Evolutionary conservation across 129 eudicot species (phyloP).

Genomic region (Kitagawia praeruptora): DNA sequence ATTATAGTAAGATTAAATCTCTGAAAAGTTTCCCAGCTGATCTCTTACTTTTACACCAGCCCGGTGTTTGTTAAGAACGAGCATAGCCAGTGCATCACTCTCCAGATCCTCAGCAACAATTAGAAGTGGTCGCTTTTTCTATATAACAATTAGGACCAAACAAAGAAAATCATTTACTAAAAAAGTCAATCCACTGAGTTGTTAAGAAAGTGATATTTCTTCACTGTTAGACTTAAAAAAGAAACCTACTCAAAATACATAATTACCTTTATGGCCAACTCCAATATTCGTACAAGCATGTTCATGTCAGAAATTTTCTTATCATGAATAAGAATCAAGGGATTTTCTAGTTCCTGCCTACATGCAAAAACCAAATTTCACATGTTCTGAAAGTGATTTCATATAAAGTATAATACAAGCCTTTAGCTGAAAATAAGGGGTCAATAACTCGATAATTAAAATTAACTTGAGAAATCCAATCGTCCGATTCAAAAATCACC

Average conservation of each 20-base stretch:
- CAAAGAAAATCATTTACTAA: slow-evolving; percentile 2
- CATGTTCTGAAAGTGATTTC: slow-evolving; percentile 13
- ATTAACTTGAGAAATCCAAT: background rate
- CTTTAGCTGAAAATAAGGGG: background rate
- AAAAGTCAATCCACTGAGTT: background rate
- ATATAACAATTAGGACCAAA: background rate
- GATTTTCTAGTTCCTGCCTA: slow-evolving; percentile 90
- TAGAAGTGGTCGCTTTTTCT: slow-evolving; percentile 66
- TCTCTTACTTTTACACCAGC: slow-evolving; percentile 69
- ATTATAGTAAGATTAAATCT: background rate
- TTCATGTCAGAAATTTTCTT: slow-evolving; percentile 70
- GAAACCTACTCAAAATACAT: background rate
- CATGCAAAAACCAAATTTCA: slow-evolving; percentile 24
- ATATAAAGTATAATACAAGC: background rate
- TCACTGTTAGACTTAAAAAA: background rate
- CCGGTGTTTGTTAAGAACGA: slow-evolving; percentile 76
- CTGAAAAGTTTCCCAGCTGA: background rate
- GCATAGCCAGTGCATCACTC: slow-evolving; percentile 74
- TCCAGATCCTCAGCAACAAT: slow-evolving; percentile 95
- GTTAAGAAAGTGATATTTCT: background rate
- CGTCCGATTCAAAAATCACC: background rate
- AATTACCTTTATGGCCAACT: slow-evolving; percentile 77
- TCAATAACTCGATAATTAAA: background rate
- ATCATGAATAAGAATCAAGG: slow-evolving; percentile 82
- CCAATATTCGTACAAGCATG: slow-evolving; percentile 68